A percentile compares a stretch with the other conserved stretches of the same genome.
Evolutionary conservation across 2,329 filamentous ascomycete species (phyloP).

Genomic region (Penicillium digitatum): DNA sequence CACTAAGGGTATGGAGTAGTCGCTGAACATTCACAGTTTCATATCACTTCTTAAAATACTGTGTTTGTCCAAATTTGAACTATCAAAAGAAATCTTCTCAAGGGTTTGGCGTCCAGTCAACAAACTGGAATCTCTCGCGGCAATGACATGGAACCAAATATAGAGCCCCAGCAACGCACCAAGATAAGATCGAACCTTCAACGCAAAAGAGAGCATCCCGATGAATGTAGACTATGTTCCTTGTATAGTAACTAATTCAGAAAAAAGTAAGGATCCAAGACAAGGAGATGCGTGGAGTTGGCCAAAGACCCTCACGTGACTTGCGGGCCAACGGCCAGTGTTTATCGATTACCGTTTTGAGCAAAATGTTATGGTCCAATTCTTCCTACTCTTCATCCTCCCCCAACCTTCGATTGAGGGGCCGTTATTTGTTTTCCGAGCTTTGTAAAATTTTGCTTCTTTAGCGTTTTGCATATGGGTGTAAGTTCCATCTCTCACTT

Average conservation of each 20-base stretch:
- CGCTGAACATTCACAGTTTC: background rate
- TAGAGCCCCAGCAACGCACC: background rate
- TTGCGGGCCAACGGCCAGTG: slow-evolving; percentile 26
- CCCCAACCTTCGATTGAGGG: slow-evolving; percentile 16
- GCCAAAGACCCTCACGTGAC: background rate
- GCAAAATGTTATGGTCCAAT: slow-evolving; percentile 27
- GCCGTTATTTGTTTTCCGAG: slow-evolving; percentile 18
- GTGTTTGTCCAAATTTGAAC: background rate
- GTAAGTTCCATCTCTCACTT: slow-evolving; percentile 12
- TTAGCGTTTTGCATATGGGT: slow-evolving; percentile 29
- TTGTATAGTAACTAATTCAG: background rate
- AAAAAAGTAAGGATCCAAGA: background rate
- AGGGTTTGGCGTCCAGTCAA: background rate
- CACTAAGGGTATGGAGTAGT: background rate
- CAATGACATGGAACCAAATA: background rate
- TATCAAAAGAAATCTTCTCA: too few relatives aligned
- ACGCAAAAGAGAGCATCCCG: background rate
- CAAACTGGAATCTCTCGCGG: background rate
- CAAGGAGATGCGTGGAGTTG: background rate
- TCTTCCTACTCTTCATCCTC: slow-evolving; percentile 21
- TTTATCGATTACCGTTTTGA: slow-evolving; percentile 41
- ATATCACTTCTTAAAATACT: background rate
- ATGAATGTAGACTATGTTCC: too few relatives aligned
- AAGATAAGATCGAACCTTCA: background rate
- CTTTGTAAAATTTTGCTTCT: slow-evolving; percentile 25